Conservation (phyloP, 495 filamentous ascomycete genomes). For the Neurospora sp. region DNA sequence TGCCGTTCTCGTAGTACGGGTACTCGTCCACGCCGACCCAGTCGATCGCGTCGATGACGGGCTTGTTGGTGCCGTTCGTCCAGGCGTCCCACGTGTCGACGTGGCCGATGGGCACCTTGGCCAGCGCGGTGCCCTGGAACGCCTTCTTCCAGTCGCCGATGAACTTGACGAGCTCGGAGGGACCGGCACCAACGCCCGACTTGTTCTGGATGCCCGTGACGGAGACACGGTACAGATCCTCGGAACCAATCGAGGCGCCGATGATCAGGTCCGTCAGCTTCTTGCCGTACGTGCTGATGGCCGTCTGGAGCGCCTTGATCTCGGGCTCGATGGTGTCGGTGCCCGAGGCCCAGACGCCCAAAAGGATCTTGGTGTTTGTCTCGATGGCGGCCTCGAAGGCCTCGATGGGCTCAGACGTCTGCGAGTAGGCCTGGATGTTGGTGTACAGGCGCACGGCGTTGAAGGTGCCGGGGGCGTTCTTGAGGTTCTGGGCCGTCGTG, state of each 20-base stretch:
- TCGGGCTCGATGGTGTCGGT: conserved; percentile 37
- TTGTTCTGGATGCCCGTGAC: conserved; percentile 33
- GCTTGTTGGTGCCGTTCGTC: conserved; percentile 36
- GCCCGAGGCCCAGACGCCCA: conserved; percentile 44
- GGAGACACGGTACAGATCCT: conserved; percentile 44
- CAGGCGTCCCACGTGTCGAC: conserved; percentile 42
- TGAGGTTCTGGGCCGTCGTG: conserved; percentile 32
- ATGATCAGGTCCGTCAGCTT: conserved; percentile 38
- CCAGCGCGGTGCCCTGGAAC: conserved; percentile 20
- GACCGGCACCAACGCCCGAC: conserved; percentile 31
- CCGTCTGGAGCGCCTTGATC: conserved; percentile 35
- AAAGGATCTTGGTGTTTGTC: conserved; percentile 38
- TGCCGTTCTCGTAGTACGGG: conserved; percentile 40
- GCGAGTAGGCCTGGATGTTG: conserved; percentile 42
- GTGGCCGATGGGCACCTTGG: conserved; percentile 37
- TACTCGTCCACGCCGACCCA: conserved; percentile 42
- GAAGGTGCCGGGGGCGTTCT: conserved; percentile 34
- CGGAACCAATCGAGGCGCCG: conserved; percentile 41
- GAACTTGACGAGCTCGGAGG: conserved; percentile 32
- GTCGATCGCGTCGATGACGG: conserved; percentile 37
- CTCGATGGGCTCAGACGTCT: conserved; percentile 30
- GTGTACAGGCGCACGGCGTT: conserved; percentile 41
- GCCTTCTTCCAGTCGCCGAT: conserved; percentile 38
- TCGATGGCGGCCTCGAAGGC: conserved; percentile 45
- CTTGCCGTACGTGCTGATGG: conserved; percentile 32